Conservation (phyloP, 495 filamentous ascomycete genomes). For the Immersiella caudata region DNA sequence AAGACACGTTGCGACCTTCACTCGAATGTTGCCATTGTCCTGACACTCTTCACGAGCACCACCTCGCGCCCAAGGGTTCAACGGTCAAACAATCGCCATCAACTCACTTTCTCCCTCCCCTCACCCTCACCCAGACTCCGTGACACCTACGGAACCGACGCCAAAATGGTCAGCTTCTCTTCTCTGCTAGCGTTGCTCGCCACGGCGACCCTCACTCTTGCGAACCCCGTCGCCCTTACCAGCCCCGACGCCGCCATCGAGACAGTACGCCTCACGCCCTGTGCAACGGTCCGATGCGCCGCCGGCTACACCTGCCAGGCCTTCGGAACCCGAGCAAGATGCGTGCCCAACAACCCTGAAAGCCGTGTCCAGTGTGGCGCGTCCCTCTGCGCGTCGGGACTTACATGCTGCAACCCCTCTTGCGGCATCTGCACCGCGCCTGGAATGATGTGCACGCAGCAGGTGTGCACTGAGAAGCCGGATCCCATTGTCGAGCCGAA, state of each 20-base stretch:
- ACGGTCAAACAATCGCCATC: no score
- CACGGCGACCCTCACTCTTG: neutral
- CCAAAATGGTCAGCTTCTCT: neutral
- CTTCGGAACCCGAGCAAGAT: slow-evolving; percentile 23
- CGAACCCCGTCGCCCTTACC: neutral
- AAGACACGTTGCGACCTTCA: no score
- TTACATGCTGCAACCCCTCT: slow-evolving; percentile 10
- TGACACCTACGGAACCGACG: neutral
- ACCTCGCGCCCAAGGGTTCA: no score
- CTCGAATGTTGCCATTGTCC: no score
- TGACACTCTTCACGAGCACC: no score
- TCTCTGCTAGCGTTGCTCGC: neutral
- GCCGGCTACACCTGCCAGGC: slow-evolving; percentile 21
- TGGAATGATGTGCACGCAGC: slow-evolving; percentile 16
- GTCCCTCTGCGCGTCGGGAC: neutral
- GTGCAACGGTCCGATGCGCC: slow-evolving; percentile 26
- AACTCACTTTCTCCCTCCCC: no score
- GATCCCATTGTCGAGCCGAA: neutral
- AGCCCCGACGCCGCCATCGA: neutral
- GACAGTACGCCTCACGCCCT: slow-evolving; percentile 14
- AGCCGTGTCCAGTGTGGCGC: slow-evolving; percentile 13
- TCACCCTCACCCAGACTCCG: neutral
- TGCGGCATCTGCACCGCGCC: slow-evolving; percentile 19
- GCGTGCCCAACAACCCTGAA: slow-evolving; percentile 12
- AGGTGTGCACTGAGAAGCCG: slow-evolving; percentile 1